Percentiles rank a stretch among this genome's conserved stretches.
Conservation (phyloP, 208 protist genomes). For the Wallacemonas collosoma region DNA sequence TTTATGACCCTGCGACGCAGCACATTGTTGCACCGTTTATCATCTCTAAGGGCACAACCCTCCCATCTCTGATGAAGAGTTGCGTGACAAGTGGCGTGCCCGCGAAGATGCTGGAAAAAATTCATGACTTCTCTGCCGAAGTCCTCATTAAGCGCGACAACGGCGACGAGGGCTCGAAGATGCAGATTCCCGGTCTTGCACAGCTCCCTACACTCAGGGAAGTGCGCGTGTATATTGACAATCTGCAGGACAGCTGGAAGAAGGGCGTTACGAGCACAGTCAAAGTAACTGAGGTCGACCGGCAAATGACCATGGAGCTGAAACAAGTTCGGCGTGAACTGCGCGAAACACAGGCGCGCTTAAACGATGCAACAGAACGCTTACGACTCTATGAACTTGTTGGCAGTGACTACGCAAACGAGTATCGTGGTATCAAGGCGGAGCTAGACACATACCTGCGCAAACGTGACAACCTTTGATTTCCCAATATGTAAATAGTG, state of each 20-base stretch:
- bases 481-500: slow-evolving; percentile 5
- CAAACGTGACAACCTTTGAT: slow-evolving; percentile 35
- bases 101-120: slow-evolving; percentile 28
- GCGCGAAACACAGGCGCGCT: slow-evolving; percentile 34
- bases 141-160: slow-evolving; percentile 59
- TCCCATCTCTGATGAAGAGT: slow-evolving; percentile 26
- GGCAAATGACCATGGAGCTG: slow-evolving; percentile 57
- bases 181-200: slow-evolving; percentile 40
- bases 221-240: slow-evolving; percentile 78
- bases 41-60: slow-evolving; percentile 24
- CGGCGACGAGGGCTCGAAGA: slow-evolving; percentile 24
- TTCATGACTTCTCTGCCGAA: slow-evolving; percentile 38
- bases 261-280: slow-evolving; percentile 66
- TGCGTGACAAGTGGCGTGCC: neutral
- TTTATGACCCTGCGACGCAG: slow-evolving; percentile 86
- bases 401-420: slow-evolving; percentile 63
- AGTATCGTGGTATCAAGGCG: slow-evolving; percentile 63
- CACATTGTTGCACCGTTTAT: slow-evolving; percentile 84
- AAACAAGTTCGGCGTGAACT: slow-evolving; percentile 56
- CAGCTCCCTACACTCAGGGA: slow-evolving; percentile 70
- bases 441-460: slow-evolving; percentile 75
- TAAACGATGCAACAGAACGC: slow-evolving; percentile 50
- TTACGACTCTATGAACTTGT: slow-evolving; percentile 82
- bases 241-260: slow-evolving; percentile 84
- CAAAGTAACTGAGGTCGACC: slow-evolving; percentile 51